Evolutionary conservation across 1,139 yeast species (phyloP), one percentile per base, ranked within the genome.

Genomic region (Geotrichum restrictum): DNA sequence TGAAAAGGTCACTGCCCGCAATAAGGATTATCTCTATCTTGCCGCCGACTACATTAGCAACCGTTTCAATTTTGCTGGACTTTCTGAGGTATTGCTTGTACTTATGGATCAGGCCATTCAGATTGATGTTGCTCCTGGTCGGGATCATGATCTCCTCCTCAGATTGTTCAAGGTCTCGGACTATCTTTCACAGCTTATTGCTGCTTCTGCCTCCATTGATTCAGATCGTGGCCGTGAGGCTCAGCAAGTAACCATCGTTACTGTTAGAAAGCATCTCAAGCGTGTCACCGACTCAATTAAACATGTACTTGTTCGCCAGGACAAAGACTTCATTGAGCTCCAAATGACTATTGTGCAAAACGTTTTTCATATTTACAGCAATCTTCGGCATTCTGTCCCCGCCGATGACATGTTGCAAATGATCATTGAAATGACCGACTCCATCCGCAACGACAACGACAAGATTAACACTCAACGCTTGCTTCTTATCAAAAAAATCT

Each of bases 391-490:
- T 14, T 57, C 64, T 34, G 54, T 65, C n/a, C 60, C 63, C 1
- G 59, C 60, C 31, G 66, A 63, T 42, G 64, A 61, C 32, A 53
- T 61, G 42, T 61, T 66, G 11, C 63, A 61, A 47, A 55, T 61
- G 47, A 54, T 65, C 39, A 60, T 66, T 43, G 67, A 66, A 16
- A 57, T 64, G 14, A 60, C 62, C 13, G 68, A 65, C 43, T 45
- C 68, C 2, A 59, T 65, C 24, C 57, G 64, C 37, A 48, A 53
- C 11, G 64, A 60, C 42, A 56, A 59, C 29, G 62, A 80, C 59
- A 77, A 75, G 59, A 72, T 83, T 47, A 73, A 81, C 48, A 73
- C 82, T 43, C 75, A 79, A 45, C 82, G 84, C 59, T 69, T 86
- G 55, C 68, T 83, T 48, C 74, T 85, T 58, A 73, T 83, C 55